Percentiles rank a stretch among this genome's conserved stretches.
Conservation (phyloP, 2,329 filamentous ascomycete genomes). For the Ceratocystis diversiconidia region DNA sequence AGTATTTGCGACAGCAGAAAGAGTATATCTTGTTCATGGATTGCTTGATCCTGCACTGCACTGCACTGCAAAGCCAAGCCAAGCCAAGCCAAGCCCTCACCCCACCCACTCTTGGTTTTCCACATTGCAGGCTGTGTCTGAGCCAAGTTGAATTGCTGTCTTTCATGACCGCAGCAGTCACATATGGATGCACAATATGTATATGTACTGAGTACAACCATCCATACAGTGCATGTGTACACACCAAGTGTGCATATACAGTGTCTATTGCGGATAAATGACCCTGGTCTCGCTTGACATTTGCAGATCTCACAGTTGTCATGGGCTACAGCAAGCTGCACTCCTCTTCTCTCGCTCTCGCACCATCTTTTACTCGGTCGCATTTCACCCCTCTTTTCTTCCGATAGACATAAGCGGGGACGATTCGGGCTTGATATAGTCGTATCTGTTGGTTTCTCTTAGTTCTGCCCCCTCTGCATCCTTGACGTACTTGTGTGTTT, state of each 20-base stretch:
- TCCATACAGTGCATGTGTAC: neutral
- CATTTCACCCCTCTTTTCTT: neutral
- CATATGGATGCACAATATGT: neutral
- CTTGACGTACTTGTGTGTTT: constrained; percentile 1
- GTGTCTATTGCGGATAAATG: neutral
- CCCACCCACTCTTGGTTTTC: neutral
- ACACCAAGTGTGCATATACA: neutral
- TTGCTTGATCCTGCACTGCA: too few species aligned
- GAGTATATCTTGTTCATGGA: too few species aligned
- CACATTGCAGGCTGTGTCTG: neutral
- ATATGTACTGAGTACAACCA: neutral
- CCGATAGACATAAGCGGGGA: neutral
- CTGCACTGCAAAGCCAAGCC: too few species aligned
- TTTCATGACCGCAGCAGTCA: neutral
- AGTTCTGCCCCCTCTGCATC: neutral
- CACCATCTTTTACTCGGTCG: neutral
- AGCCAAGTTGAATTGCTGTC: neutral
- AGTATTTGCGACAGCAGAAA: neutral
- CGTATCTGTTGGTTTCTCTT: neutral
- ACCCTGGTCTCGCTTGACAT: constrained; percentile 2
- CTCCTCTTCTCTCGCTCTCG: neutral
- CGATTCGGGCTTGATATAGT: neutral
- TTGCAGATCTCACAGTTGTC: constrained; percentile 2
- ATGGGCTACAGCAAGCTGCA: neutral
- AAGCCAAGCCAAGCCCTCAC: neutral